phyloP scores from a whole-genome alignment of 345 rosid genomes.

The Excoecaria agallocha region DNA sequence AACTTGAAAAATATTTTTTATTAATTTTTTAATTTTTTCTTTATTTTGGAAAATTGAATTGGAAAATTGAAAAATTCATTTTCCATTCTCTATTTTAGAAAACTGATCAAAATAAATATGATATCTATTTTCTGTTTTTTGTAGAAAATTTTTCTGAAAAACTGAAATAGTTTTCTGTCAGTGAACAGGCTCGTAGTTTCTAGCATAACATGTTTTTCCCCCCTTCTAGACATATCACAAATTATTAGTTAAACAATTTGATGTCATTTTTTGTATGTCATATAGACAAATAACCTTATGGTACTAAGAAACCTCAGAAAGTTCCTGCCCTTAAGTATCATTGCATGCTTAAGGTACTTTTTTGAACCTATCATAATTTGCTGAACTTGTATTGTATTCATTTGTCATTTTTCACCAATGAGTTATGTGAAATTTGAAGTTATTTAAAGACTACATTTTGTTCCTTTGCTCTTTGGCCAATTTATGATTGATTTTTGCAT shows the following conservation, averaged over 20 bases:
- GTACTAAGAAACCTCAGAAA: not conserved
- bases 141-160: too few species aligned
- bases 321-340: not conserved
- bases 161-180: too few species aligned
- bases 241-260: not conserved
- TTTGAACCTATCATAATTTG: not conserved
- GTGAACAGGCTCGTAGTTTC: too few species aligned
- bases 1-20: too few species aligned
- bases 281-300: not conserved
- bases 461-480: not conserved
- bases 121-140: too few species aligned
- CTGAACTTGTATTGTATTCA: not conserved
- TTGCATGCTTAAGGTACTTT: not conserved
- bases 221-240: not conserved
- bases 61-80: too few species aligned
- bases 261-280: not conserved
- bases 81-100: too few species aligned
- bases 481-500: not conserved
- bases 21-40: too few species aligned
- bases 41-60: too few species aligned
- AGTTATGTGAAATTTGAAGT: not conserved
- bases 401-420: not conserved
- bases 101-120: too few species aligned
- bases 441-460: not conserved
- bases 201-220: too few species aligned